A percentile compares a stretch with the other conserved stretches of the same genome.
phyloP scores from a whole-genome alignment of 2,329 filamentous ascomycete genomes.

The Bipolaris oryzae region DNA sequence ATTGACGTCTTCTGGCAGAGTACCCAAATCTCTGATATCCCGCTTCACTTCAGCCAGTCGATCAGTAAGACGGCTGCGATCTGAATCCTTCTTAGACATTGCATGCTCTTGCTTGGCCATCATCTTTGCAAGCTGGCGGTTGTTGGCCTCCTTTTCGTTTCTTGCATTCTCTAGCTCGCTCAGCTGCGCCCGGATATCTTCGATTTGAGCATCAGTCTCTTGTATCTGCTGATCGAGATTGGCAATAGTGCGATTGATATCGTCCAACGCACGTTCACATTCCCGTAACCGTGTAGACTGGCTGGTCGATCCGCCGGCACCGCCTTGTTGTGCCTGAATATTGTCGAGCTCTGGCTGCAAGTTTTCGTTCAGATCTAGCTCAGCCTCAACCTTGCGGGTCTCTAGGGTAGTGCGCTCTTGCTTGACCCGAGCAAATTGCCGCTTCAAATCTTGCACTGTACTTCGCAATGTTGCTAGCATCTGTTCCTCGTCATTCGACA shows the following conservation, averaged over 20 bases:
- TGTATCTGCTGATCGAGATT: constrained; percentile 71
- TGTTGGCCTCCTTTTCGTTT: constrained; percentile 69
- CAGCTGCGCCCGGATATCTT: constrained; percentile 61
- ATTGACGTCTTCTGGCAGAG: constrained; percentile 91
- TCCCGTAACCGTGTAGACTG: constrained; percentile 70
- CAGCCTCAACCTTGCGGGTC: constrained; percentile 78
- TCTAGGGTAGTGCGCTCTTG: constrained; percentile 77
- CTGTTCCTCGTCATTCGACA: constrained; percentile 80
- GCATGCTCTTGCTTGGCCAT: constrained; percentile 87
- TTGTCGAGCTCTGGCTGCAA: constrained; percentile 86
- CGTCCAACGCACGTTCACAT: constrained; percentile 79
- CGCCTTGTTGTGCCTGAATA: constrained; percentile 57
- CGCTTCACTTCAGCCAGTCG: constrained; percentile 81
- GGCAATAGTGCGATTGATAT: constrained; percentile 71
- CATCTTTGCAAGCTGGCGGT: constrained; percentile 75
- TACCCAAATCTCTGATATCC: constrained; percentile 90
- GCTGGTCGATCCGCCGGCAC: constrained; percentile 61
- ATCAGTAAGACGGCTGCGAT: constrained; percentile 78
- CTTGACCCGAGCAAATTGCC: constrained; percentile 77
- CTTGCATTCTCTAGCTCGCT: constrained; percentile 64
- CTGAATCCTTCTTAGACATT: constrained; percentile 90
- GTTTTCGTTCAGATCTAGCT: constrained; percentile 88
- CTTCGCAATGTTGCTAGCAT: constrained; percentile 74
- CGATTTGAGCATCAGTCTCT: constrained; percentile 77
- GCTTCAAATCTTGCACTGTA: constrained; percentile 74